phyloP scores from a whole-genome alignment of 169 alveolate genomes.

The Plasmodium inui region DNA sequence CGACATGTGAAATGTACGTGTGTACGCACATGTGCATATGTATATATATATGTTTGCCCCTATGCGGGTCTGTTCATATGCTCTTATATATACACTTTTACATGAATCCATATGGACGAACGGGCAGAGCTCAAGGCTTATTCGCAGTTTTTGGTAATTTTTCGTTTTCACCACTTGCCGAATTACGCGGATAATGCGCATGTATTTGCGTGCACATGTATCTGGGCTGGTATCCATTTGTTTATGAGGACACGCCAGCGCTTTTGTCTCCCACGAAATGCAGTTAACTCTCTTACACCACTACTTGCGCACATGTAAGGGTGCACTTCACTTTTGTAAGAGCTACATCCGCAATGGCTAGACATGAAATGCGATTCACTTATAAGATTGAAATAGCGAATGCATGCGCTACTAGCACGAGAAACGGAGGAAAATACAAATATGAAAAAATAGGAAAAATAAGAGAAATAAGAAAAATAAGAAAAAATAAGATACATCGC shows the following conservation, averaged over 20 bases:
- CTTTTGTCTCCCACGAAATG: not conserved
- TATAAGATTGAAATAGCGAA: not conserved
- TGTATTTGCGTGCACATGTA: not conserved
- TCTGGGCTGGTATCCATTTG: not conserved
- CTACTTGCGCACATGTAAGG: not conserved
- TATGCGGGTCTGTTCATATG: not conserved
- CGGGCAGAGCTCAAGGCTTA: not conserved
- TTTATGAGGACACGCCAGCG: not conserved
- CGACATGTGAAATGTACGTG: not conserved
- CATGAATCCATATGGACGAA: not conserved
- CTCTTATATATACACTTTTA: not conserved
- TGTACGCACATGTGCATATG: not conserved
- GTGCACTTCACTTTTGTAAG: not conserved
- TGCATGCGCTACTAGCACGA: not conserved
- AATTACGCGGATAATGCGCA: not conserved
- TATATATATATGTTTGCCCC: not conserved
- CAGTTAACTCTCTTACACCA: not conserved
- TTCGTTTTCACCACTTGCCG: not conserved
- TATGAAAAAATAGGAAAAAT: not conserved
- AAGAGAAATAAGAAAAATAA: no score
- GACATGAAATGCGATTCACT: not conserved
- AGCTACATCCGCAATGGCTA: not conserved
- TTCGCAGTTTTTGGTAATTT: not conserved
- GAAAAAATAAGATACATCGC: not conserved
- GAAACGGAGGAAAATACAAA: not conserved